Percentiles rank a stretch among this genome's conserved stretches.
These are phyloP conservation scores for Stagonosporopsis cucurbitacearum DNA, from an alignment of 2,329 filamentous ascomycete species.

Conservation along the genomic window DNA sequence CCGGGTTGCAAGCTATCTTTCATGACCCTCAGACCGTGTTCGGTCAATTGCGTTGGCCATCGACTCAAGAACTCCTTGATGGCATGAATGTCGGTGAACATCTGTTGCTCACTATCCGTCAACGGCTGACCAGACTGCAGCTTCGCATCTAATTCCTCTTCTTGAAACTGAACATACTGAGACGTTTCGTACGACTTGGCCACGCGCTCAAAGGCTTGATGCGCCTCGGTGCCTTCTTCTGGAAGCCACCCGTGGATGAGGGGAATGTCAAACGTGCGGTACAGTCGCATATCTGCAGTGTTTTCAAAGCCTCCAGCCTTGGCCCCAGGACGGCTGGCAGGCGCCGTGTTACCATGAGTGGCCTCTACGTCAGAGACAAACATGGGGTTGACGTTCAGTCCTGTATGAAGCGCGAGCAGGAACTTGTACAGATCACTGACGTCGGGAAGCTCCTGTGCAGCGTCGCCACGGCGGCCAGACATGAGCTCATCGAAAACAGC, in stretches of 20 bases:
- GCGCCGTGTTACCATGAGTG: constrained; percentile 41
- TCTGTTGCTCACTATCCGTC: constrained; percentile 73
- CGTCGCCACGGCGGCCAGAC: constrained; percentile 71
- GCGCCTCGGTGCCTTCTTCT: constrained; percentile 67
- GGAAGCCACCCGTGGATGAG: constrained; percentile 95
- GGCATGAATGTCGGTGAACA: constrained; percentile 80
- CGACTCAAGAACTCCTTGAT: constrained; percentile 83
- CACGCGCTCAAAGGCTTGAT: constrained; percentile 72
- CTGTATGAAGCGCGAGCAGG: constrained; percentile 85
- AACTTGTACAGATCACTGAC: constrained; percentile 88
- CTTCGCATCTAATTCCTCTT: constrained; percentile 87
- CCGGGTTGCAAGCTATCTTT: constrained; percentile 74
- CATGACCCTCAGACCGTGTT: constrained; percentile 78
- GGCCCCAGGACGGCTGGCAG: constrained; percentile 50
- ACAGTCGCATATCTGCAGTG: constrained; percentile 87
- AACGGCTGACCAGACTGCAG: constrained; percentile 67
- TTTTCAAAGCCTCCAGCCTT: constrained; percentile 80
- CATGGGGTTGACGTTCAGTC: constrained; percentile 96
- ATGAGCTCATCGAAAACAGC: constrained; percentile 94
- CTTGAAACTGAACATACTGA: constrained; percentile 84
- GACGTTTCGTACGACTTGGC: constrained; percentile 90
- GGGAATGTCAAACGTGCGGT: constrained; percentile 86
- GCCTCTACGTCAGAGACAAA: constrained; percentile 67
- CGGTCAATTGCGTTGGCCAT: constrained; percentile 86
- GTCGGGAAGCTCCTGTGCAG: constrained; percentile 75